Base-by-base conservation (phyloP, 2,329 filamentous ascomycete genomes). In the Neocucurbitaria cava region DNA sequence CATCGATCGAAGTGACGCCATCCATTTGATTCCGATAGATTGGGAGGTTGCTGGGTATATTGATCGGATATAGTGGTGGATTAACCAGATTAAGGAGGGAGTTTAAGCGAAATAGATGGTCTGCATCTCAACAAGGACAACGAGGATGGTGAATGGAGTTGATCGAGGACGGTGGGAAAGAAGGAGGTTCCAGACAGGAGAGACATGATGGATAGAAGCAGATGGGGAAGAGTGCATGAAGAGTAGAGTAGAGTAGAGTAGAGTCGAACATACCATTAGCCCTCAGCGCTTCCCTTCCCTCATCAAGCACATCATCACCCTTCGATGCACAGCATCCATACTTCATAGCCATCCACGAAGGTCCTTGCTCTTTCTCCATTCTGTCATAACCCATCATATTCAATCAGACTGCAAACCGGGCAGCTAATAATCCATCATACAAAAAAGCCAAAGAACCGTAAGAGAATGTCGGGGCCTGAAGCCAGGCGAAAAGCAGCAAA, bases 271-370 rank as follows among this genome's bases (percentile, higher is more conserved):
- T 71, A 75, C 72, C 67, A 60, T 56, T 58, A 39, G 49, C 61
- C 43, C 56, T 59, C 30, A 65, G 55, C 28, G 44, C 55, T 15
- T 54, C 52, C 23, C 59, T 61, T 6, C 60, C 63, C 45, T 72
- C 64, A n/a, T 68, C 63, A n/a, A n/a, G n/a, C 3, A 65, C 65
- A 39, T 65, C 46, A 40, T 69, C 65, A 33, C 68, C 67, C 47
- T 61, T 65, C 44, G 72, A 71, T 67, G 70, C 72, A 70, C 73
- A 75, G 70, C 73, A 76, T 62, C 72, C 70, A 52, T 73, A 66
- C n/a, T 64, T 61, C 47, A 74, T 73, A 62, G 66, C 72, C 69
- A 72, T 64, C 73, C 73, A 76, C 55, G 68, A 52, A 53, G 56
- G 59, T 49, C 40, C 61, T 52, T 31, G 41, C 49, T 56, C 60